Evolutionary conservation across 257 asterid species (phyloP), one percentile per base, ranked within the genome.

Genomic region (Catharanthus roseus): DNA sequence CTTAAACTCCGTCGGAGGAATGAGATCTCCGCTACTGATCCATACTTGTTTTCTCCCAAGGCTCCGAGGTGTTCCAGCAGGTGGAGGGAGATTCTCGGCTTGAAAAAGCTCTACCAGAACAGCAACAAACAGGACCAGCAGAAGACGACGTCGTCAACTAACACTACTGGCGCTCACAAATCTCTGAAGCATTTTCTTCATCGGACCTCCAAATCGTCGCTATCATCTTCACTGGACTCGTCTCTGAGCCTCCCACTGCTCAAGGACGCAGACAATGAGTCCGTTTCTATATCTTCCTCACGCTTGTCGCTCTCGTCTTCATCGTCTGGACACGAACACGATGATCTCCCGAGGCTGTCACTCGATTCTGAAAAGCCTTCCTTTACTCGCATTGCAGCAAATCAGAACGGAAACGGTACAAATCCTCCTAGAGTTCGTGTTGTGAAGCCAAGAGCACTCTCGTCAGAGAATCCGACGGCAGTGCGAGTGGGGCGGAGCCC

Each of bases 11-110:
- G 87, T 34, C 78, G 81, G 57, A 77, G 91, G 65, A 81, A 77
- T 57, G 97, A 86, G 83, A 78, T 85, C n/a, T 83, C 86, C 18
- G 51, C 78, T 34, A 61, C 74, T 55, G 97, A 93, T 78, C 97
- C 95, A 26, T 84, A 81, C 68, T 42, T 89, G 78, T 90, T 90
- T 72, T 93, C 97, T 10, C 96, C 97, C 4, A 93, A 87, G 78
- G 96, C 98, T 67, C 97, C 98, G 29, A 82, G 89, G 65, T 89
- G 98, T 79, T 85, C 97, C 24, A 89, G 90, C 73, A 81, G 96
- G 42, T 93, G 98, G 98, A 93, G 84, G 69, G 97, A 89, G 91
- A 84, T 93, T 47, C 79, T 93, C 62, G 93, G 96, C 18, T 72
- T 87, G 77, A 90, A 83, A 82, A 93, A 87, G 74, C 86, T 88